phyloP scores from a whole-genome alignment of 345 rosid species.

The Dipteronia sinensis region DNA sequence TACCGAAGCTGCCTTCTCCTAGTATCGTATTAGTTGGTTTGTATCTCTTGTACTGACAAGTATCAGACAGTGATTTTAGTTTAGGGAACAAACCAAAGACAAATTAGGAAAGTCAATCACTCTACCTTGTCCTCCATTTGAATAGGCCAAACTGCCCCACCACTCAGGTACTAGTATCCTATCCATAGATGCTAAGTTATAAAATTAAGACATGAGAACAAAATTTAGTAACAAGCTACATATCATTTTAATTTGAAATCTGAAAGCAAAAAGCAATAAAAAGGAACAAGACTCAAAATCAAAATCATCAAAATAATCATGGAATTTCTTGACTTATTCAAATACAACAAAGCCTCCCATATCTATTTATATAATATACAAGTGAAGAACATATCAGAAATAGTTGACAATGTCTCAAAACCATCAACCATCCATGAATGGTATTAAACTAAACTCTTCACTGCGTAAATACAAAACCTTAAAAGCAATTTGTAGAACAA shows the following conservation, averaged over 20 bases:
- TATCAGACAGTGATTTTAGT: not conserved
- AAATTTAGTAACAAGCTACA: not conserved
- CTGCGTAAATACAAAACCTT: too few relatives aligned
- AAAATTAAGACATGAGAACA: not conserved
- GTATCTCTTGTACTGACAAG: not conserved
- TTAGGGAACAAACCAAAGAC: not conserved
- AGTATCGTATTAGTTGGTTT: not conserved
- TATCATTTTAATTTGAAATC: not conserved
- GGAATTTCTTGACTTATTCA: too few relatives aligned
- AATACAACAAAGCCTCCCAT: too few relatives aligned
- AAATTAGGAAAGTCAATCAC: not conserved
- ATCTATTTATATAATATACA: too few relatives aligned
- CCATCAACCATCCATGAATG: too few relatives aligned
- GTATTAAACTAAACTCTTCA: too few relatives aligned
- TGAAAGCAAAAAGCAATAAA: not conserved
- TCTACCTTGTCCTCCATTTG: conserved; percentile 7
- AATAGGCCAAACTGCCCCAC: not conserved
- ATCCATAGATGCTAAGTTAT: not conserved
- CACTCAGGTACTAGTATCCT: not conserved
- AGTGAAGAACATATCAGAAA: too few relatives aligned
- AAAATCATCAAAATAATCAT: not conserved
- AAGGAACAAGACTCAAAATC: too few relatives aligned
- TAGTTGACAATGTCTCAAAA: too few relatives aligned
- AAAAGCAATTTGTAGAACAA: too few relatives aligned
- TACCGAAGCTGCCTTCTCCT: conserved; percentile 3